These are phyloP conservation scores for Anthoceros angustus DNA, from an alignment of 225 moss, liverwort and hornwort genomes.

Conservation along the genomic window DNA sequence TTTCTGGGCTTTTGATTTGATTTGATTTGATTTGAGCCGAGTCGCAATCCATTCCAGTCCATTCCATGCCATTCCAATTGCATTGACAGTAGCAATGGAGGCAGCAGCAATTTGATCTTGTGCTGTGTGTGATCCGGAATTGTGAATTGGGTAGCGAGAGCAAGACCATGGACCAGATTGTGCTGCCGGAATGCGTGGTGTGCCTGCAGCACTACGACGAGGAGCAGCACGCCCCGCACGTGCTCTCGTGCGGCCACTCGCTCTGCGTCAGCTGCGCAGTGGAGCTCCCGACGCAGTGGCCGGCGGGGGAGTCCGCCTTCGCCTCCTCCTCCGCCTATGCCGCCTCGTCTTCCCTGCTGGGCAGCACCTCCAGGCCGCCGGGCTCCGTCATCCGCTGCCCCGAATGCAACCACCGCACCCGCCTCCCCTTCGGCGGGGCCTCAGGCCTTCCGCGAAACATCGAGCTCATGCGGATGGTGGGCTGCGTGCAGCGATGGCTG, in stretches of 20 bases:
- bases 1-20: too few species aligned
- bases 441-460: background rate
- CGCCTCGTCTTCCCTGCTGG: background rate
- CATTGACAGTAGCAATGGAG: too few species aligned
- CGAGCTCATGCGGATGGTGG: background rate
- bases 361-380: background rate
- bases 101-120: too few species aligned
- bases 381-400: background rate
- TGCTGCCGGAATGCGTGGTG: background rate
- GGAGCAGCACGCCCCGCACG: background rate
- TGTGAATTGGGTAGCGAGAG: too few species aligned
- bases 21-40: too few species aligned
- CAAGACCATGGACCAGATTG: background rate
- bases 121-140: too few species aligned
- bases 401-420: background rate
- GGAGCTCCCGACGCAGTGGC: constrained; percentile 1
- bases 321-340: background rate
- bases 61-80: too few species aligned
- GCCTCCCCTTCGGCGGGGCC: background rate
- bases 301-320: background rate
- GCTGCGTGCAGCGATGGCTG: background rate
- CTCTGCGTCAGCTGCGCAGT: background rate
- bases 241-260: background rate
- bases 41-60: too few species aligned
- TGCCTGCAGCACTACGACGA: constrained; percentile 1